Base-by-base conservation (phyloP, 148 eudicot genomes). In the Chenopodium quinoa region DNA sequence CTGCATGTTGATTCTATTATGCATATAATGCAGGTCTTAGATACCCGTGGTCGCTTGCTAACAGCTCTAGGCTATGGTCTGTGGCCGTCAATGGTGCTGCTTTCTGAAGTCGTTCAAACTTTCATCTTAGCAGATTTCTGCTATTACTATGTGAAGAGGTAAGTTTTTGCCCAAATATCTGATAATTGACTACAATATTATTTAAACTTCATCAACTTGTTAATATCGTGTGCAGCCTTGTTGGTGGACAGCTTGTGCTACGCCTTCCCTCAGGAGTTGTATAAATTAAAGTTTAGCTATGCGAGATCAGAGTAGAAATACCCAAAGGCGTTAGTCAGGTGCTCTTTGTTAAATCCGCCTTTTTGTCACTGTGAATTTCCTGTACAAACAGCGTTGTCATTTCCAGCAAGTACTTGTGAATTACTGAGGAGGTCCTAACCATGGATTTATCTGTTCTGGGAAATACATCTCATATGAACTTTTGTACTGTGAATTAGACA, bases 111-210 rank as follows among this genome's bases (percentile, higher is more conserved):
- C 17, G 89, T 87, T 80, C 89, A 87, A 76, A 87, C 89, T 23
- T 87, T 85, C 71, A 87, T 87, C 34, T 75, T 87, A 9, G 89
- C 89, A 70, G 89, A 87, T 83, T 87, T 87, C 81, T 87, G 89
- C 84, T 87, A 87, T 75, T 87, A 87, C 73, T 87, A 87, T 32
- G 84, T 85, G 40, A 85, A 83, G 80, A 87, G 89, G 89, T 87
- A 20, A 60, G 70, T 67, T n/a, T n/a, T 72, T 64, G 54, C 7
- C 25, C 60, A 58, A n/a, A 19, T 19, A 0, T 65, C 23, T 29
- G 19, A 27, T 27, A 4, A 40, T 40, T 40, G 44, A 40, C 44
- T 40, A 40, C 44, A 1, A 40, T 5, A 40, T 40, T 40, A 40
- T 5, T 7, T 40, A 6, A 40, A 40, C 44, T 56, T 78, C 31